Percentiles rank a stretch among this genome's conserved stretches.
These are phyloP conservation scores for Trichoderma asperelloides DNA, from an alignment of 495 filamentous ascomycete genomes.

Conservation along the genomic window DNA sequence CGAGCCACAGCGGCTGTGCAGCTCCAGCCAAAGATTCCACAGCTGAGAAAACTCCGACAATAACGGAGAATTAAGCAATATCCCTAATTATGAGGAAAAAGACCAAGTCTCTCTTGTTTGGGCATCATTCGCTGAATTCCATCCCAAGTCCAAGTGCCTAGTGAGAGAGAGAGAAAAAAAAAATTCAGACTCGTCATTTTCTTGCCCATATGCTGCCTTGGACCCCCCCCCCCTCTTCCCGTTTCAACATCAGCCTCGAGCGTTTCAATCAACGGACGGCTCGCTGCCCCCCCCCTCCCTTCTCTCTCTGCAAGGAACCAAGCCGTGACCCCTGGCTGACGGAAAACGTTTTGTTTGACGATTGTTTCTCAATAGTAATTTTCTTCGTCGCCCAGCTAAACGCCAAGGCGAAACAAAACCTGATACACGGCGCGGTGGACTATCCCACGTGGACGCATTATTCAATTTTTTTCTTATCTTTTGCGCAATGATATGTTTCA, in stretches of 20 bases:
- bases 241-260: constrained; percentile 2
- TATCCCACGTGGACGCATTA: too few species aligned
- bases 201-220: too few species aligned
- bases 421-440: neutral
- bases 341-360: neutral
- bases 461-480: too few species aligned
- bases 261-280: neutral
- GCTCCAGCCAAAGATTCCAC: too few species aligned
- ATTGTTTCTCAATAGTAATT: neutral
- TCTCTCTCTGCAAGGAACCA: too few species aligned
- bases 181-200: neutral
- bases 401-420: neutral
- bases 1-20: too few species aligned
- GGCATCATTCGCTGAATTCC: too few species aligned
- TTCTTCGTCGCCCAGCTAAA: neutral
- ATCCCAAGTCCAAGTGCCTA: neutral
- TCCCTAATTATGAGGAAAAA: too few species aligned
- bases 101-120: too few species aligned
- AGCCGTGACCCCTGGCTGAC: neutral
- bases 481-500: too few species aligned
- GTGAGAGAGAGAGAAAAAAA: neutral
- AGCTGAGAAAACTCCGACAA: too few species aligned
- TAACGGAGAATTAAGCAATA: too few species aligned
- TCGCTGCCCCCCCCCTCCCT: neutral
- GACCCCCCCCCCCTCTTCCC: neutral